Base-by-base conservation (phyloP, 1,284 basidiomycete genomes). In the Pseudozyma pruni region DNA sequence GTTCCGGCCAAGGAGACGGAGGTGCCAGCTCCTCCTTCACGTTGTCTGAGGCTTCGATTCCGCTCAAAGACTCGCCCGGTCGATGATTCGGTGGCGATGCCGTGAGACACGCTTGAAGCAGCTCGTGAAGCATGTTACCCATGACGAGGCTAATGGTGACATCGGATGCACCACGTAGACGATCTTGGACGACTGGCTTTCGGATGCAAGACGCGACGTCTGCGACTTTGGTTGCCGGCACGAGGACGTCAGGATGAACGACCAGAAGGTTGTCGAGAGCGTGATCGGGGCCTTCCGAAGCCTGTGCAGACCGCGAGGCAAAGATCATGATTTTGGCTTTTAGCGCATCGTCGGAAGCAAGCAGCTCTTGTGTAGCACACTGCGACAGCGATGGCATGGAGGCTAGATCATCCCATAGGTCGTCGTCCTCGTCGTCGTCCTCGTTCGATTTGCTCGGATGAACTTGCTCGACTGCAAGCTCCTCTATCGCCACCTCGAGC, bases 91-190 rank as follows among this genome's bases (percentile, higher is more conserved):
- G 8, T 13, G 46, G 2, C 20, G 50, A 29, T 1, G 58, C 76
- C 2, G 72, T 66, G 14, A 81, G 58, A 37, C 79, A 81, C 1
- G 77, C 76, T 47, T 81, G 80, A 8, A 81, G 53, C 14, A 81
- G 51, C 22, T 72, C 77, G 48, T 81, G 80, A 1, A 81, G 71
- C 70, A 81, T 75, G 33, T 60, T 77, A 9, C 80, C 80, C 68
- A 80, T 70, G 23, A 80, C 68, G 7, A 80, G 56, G 33, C 62
- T 57, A 33, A 69, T 33, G n/a, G 66, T 59, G 0, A 70, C 34
- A 31, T 78, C 76, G 4, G 64, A 64, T 4, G 71, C 54, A 19
- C 68, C 55, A 6, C 70, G 59, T 17, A 81, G 39, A 3, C 73
- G 66, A 43, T 74, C 74, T 43, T 79, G 75, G 1, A 81, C 54